Evolutionary conservation across 257 asterid species (phyloP).

Genomic region (Lycium ferocissimum): DNA sequence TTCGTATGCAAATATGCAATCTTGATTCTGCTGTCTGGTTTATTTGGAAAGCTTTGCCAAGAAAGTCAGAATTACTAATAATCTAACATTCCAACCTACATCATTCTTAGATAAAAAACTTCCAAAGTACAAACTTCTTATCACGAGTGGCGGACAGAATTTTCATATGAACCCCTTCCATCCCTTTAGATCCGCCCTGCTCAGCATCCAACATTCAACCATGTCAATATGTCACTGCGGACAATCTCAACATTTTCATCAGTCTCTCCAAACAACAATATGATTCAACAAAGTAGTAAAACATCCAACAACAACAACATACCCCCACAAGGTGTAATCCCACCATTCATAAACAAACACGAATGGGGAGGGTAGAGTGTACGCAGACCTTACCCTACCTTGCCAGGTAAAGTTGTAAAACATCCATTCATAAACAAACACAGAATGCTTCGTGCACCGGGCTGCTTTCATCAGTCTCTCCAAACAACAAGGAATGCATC

Average conservation of each 20-base stretch:
- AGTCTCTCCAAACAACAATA: slow-evolving; percentile 76
- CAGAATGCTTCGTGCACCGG: no score
- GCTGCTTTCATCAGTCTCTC: slow-evolving; percentile 70
- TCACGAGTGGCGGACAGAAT: background rate
- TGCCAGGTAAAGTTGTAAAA: no score
- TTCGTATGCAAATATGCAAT: background rate
- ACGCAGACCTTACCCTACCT: no score
- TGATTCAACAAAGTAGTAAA: no score
- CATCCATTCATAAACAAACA: no score
- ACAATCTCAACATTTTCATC: slow-evolving; percentile 79
- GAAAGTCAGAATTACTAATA: background rate
- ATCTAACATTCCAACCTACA: background rate
- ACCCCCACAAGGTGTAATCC: no score
- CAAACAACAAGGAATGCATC: slow-evolving; percentile 74
- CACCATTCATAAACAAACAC: no score
- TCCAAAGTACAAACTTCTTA: background rate
- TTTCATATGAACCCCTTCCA: background rate
- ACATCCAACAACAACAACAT: no score
- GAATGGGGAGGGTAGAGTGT: no score
- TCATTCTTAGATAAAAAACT: background rate
- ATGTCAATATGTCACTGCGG: slow-evolving; percentile 61
- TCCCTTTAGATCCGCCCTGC: background rate
- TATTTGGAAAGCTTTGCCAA: background rate
- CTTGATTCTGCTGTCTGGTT: background rate
- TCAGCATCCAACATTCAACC: slow-evolving; percentile 62